These are phyloP conservation scores for Raffaelea albimanens DNA, from an alignment of 2,329 filamentous ascomycete species.

Conservation along the genomic window DNA sequence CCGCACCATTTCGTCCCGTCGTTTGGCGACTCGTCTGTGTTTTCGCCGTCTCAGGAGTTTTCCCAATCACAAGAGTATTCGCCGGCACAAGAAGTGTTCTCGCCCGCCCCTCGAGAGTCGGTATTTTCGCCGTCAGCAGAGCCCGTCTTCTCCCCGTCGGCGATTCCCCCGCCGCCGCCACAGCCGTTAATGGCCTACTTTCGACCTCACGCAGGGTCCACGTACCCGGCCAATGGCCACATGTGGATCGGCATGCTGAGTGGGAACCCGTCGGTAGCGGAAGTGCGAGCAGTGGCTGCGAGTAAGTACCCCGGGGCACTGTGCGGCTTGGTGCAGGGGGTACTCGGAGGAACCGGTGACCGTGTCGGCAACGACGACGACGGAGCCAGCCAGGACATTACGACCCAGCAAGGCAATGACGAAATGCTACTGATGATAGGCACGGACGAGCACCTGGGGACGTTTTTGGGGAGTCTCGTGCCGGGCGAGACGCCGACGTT, in stretches of 20 bases:
- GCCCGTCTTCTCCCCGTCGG: no score
- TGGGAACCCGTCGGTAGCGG: constrained; percentile 38
- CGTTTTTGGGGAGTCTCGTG: constrained; percentile 59
- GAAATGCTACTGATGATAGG: constrained; percentile 58
- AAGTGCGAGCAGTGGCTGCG: constrained; percentile 52
- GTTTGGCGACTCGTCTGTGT: no score
- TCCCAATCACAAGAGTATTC: background rate
- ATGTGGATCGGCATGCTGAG: constrained; percentile 60
- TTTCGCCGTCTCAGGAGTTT: no score
- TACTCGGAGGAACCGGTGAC: no score
- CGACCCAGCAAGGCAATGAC: constrained; percentile 30
- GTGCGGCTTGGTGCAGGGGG: constrained; percentile 51
- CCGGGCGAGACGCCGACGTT: constrained; percentile 33
- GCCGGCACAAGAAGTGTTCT: background rate
- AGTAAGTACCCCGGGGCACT: constrained; percentile 50
- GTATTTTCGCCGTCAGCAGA: background rate
- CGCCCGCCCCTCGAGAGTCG: no score
- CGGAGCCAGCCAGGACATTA: background rate
- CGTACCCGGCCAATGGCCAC: constrained; percentile 36
- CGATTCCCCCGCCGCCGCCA: background rate
- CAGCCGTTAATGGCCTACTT: constrained; percentile 50
- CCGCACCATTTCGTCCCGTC: no score
- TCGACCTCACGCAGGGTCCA: constrained; percentile 57
- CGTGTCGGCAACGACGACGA: no score
- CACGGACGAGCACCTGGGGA: constrained; percentile 60